Evolutionary conservation across 176 grass and related monocot species (phyloP).

Genomic region (Saccharum spontaneum): DNA sequence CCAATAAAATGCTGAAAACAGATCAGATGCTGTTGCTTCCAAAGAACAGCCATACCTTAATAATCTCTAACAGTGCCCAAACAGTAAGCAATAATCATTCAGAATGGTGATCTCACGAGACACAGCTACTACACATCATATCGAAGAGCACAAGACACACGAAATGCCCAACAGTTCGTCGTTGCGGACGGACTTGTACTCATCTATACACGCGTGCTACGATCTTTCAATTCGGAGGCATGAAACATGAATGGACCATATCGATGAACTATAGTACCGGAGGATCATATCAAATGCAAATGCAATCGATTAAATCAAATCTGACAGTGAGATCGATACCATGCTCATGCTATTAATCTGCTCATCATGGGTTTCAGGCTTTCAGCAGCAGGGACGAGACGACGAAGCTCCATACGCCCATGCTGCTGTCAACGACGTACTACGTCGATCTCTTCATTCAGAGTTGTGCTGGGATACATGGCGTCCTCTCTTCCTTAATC

Average conservation of each 20-base stretch:
- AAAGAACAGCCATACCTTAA: background rate
- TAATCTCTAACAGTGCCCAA: background rate
- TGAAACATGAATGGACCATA: no score
- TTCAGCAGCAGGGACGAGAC: background rate
- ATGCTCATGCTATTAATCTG: conserved; percentile 7
- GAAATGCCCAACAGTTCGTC: background rate
- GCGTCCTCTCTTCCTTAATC: background rate
- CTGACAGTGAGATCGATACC: background rate
- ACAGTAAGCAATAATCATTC: background rate
- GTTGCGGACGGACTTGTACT: background rate
- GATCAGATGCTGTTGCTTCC: background rate
- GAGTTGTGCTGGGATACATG: background rate
- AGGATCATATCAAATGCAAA: background rate
- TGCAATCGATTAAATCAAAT: background rate
- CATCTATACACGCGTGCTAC: background rate
- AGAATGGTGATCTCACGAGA: background rate
- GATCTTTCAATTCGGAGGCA: background rate
- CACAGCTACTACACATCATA: background rate
- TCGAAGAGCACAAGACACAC: background rate
- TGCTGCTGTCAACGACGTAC: background rate
- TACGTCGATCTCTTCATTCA: background rate
- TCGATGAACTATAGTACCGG: background rate
- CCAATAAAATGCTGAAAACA: background rate
- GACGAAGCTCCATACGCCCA: background rate
- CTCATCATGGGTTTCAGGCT: background rate